Percentiles rank a stretch among this genome's conserved stretches.
Evolutionary conservation across 2,329 filamentous ascomycete species (phyloP).

Genomic region (Drechslerella stenobrocha): DNA sequence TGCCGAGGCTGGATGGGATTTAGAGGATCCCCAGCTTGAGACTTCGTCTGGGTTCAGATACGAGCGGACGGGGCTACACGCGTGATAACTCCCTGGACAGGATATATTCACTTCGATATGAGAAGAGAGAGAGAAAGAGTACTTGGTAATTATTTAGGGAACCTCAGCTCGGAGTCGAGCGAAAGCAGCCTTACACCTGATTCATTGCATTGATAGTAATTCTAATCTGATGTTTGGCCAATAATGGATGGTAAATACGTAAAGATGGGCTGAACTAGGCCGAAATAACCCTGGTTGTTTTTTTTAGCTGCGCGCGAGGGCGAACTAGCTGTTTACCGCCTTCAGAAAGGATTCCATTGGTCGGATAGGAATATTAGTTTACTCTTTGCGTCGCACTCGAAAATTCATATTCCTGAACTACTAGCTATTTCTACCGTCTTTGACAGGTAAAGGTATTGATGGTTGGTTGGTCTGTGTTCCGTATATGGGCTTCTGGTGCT

Average conservation of each 20-base stretch:
- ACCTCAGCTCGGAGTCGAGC: neutral
- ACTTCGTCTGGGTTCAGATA: slow-evolving; percentile 61
- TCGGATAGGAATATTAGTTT: too few species aligned
- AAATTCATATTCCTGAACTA: too few species aligned
- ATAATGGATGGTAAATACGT: too few species aligned
- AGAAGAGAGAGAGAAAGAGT: too few species aligned
- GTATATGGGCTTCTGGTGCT: too few species aligned
- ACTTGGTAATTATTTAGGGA: neutral
- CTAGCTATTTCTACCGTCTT: too few species aligned
- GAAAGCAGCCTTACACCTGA: neutral
- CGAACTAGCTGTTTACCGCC: too few species aligned
- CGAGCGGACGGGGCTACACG: slow-evolving; percentile 57
- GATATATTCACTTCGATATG: neutral
- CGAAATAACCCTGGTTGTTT: slow-evolving; percentile 19
- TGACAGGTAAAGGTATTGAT: too few species aligned
- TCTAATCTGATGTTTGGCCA: slow-evolving; percentile 9
- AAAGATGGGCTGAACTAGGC: slow-evolving; percentile 11
- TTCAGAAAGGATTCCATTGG: too few species aligned
- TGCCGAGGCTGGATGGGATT: slow-evolving; percentile 66
- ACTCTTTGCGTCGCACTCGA: too few species aligned
- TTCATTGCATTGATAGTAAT: neutral
- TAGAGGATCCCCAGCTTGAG: slow-evolving; percentile 67
- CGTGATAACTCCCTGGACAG: slow-evolving; percentile 16
- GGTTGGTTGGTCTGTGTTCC: too few species aligned
- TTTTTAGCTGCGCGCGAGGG: too few species aligned